phyloP scores from a whole-genome alignment of 179 eudicot species.

The Carnegiea gigantea region DNA sequence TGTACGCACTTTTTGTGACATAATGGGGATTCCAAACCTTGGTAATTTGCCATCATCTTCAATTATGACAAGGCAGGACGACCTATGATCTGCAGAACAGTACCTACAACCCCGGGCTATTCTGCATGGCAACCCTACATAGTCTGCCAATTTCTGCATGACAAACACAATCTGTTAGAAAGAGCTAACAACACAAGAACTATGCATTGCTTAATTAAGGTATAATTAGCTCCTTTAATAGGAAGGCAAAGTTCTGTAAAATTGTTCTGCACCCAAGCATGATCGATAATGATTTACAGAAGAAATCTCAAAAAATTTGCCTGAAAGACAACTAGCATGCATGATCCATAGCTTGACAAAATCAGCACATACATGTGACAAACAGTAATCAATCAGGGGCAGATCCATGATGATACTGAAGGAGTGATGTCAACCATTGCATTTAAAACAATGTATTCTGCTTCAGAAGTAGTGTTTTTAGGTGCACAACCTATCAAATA shows the following conservation, averaged over 20 bases:
- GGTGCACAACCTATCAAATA: too few species aligned
- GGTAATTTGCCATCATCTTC: slow-evolving; percentile 65
- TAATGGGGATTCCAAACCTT: slow-evolving; percentile 40
- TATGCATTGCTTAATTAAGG: not conserved
- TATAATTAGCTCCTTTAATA: not conserved
- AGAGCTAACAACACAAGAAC: not conserved
- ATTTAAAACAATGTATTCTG: too few species aligned
- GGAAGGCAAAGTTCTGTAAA: not conserved
- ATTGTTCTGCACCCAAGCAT: not conserved
- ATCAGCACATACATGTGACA: not conserved
- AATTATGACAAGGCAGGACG: slow-evolving; percentile 85
- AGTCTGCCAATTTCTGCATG: slow-evolving; percentile 86
- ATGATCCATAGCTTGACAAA: not conserved
- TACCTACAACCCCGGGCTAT: slow-evolving; percentile 95
- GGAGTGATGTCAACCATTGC: too few species aligned
- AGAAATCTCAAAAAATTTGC: not conserved
- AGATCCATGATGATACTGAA: too few species aligned
- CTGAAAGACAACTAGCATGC: not conserved
- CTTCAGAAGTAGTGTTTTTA: too few species aligned
- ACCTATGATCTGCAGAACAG: slow-evolving; percentile 71
- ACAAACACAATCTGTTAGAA: slow-evolving; percentile 12
- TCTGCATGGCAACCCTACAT: slow-evolving; percentile 88
- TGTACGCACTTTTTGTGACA: not conserved
- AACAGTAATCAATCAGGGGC: not conserved
- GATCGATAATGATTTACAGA: not conserved